Evolutionary conservation across 805 yeast species (phyloP).

Genomic region (Saccharomycopsis sp.): DNA sequence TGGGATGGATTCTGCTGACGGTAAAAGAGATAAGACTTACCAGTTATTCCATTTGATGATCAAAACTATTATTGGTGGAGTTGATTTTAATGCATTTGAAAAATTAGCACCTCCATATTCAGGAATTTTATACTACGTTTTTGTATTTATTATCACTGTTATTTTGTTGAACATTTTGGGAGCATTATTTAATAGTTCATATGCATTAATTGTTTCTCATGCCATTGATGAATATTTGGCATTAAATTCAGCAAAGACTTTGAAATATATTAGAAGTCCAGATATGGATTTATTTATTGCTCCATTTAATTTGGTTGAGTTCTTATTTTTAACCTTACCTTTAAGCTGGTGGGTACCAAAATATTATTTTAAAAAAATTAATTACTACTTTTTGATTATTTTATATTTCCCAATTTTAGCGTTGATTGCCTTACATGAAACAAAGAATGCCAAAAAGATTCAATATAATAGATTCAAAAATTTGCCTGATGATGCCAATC

Average conservation of each 20-base stretch:
- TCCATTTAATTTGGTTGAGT: slow-evolving; percentile 70
- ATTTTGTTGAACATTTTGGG: slow-evolving; percentile 73
- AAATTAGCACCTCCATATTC: slow-evolving; percentile 82
- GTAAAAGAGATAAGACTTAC: slow-evolving; percentile 61
- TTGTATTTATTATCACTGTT: slow-evolving; percentile 65
- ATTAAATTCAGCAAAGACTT: slow-evolving; percentile 70
- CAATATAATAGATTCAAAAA: slow-evolving; percentile 27
- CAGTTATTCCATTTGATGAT: slow-evolving; percentile 53
- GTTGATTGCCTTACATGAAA: slow-evolving; percentile 53
- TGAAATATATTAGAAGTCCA: slow-evolving; percentile 80
- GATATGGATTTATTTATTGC: slow-evolving; percentile 80
- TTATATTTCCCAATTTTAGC: slow-evolving; percentile 60
- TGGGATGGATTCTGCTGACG: slow-evolving; percentile 83
- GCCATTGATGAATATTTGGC: slow-evolving; percentile 82
- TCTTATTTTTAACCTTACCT: slow-evolving; percentile 33
- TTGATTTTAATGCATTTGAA: slow-evolving; percentile 48
- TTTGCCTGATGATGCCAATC: slow-evolving; percentile 29
- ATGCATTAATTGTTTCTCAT: slow-evolving; percentile 67
- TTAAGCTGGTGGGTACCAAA: slow-evolving; percentile 30
- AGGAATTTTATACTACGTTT: slow-evolving; percentile 60
- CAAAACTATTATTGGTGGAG: slow-evolving; percentile 63
- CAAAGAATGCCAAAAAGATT: slow-evolving; percentile 42
- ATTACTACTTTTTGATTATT: slow-evolving; percentile 48
- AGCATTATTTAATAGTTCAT: slow-evolving; percentile 81
- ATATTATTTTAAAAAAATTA: slow-evolving; percentile 29